Evolutionary conservation across 768 basidiomycete genomes (phyloP).

Genomic region (Suillus paluster): DNA sequence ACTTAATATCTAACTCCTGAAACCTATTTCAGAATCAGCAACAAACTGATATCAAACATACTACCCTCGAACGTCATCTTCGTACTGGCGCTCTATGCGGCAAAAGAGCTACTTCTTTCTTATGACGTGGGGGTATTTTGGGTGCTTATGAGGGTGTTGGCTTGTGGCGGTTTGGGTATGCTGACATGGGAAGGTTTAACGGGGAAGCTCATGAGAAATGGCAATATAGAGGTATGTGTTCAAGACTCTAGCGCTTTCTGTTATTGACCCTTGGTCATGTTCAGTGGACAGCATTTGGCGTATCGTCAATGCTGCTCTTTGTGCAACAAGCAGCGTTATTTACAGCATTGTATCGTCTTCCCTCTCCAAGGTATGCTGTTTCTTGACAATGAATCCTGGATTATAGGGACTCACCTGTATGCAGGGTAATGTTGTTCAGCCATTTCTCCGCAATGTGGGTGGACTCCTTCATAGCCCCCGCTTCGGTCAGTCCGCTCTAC

Average conservation of each 20-base stretch:
- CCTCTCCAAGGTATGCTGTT: slow-evolving; percentile 63
- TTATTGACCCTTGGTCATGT: slow-evolving; percentile 14
- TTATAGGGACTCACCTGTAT: slow-evolving; percentile 6
- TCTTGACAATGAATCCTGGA: not conserved
- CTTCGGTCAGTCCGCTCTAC: slow-evolving; percentile 44
- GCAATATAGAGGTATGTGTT: slow-evolving; percentile 60
- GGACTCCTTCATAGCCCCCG: slow-evolving; percentile 51
- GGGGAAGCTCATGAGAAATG: slow-evolving; percentile 56
- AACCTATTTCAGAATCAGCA: slow-evolving; percentile 49
- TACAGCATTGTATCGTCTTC: slow-evolving; percentile 68
- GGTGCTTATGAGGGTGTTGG: slow-evolving; percentile 74
- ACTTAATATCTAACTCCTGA: slow-evolving; percentile 12
- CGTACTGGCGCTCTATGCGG: slow-evolving; percentile 62
- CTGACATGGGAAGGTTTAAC: slow-evolving; percentile 63
- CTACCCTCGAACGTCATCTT: slow-evolving; percentile 66
- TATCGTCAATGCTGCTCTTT: slow-evolving; percentile 68
- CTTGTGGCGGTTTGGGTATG: slow-evolving; percentile 69
- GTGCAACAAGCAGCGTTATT: slow-evolving; percentile 71
- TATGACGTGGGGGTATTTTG: slow-evolving; percentile 76
- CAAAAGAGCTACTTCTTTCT: slow-evolving; percentile 69
- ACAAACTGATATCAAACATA: slow-evolving; percentile 56
- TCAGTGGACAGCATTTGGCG: slow-evolving; percentile 74
- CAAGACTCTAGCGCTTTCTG: slow-evolving; percentile 10
- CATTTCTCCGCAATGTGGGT: slow-evolving; percentile 76
- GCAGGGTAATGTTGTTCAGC: slow-evolving; percentile 69